These are phyloP conservation scores for Pistacia integerrima DNA, from an alignment of 345 rosid species.

Conservation along the genomic window DNA sequence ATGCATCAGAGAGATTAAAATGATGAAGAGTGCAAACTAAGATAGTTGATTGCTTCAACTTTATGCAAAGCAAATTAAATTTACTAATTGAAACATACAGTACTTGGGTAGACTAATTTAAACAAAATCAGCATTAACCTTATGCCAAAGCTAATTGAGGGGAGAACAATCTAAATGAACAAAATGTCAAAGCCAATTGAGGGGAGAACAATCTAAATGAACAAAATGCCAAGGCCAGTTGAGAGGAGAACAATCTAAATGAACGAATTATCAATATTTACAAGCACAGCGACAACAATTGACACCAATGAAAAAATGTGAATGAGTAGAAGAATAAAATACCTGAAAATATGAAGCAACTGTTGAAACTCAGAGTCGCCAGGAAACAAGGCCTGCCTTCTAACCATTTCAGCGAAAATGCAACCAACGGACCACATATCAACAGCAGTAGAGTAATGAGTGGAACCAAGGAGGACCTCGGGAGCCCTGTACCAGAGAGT, in stretches of 20 bases:
- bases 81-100: no score
- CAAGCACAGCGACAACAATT: no score
- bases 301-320: no score
- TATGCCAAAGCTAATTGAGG: neutral
- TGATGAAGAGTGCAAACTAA: neutral
- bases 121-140: no score
- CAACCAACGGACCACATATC: constrained; percentile 99
- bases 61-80: neutral
- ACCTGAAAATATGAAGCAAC: constrained; percentile 93
- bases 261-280: no score
- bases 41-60: no score
- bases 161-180: neutral
- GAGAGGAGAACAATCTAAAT: neutral
- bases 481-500: constrained; percentile 98
- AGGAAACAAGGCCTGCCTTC: constrained; percentile 91
- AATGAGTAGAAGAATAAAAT: neutral
- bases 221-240: neutral
- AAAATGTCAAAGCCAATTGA: neutral
- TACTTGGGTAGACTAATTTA: no score
- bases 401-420: constrained; percentile 87
- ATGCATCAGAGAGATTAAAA: neutral
- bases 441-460: constrained; percentile 84
- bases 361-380: constrained; percentile 97
- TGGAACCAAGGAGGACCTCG: constrained; percentile 83
- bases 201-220: neutral